Evolutionary conservation across 805 yeast species (phyloP).

Genomic region (Candida ortonii): DNA sequence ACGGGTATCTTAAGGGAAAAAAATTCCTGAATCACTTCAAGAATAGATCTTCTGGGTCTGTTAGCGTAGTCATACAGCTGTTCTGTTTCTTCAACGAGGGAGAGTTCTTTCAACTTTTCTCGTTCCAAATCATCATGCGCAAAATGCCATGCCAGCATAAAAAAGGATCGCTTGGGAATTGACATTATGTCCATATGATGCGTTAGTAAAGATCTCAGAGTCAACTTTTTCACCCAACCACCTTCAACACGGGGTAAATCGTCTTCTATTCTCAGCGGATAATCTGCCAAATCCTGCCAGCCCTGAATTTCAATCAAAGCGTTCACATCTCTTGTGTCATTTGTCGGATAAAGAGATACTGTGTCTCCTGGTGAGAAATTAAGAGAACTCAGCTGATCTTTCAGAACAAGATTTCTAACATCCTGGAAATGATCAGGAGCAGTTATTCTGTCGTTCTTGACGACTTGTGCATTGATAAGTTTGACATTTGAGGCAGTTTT

Average conservation of each 20-base stretch:
- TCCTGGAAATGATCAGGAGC: constrained; percentile 81
- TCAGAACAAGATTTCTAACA: constrained; percentile 61
- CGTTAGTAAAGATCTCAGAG: constrained; percentile 68
- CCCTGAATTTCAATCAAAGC: constrained; percentile 63
- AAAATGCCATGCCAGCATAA: constrained; percentile 71
- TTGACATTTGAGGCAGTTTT: not conserved
- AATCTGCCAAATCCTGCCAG: constrained; percentile 73
- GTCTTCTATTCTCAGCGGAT: constrained; percentile 41
- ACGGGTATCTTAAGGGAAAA: constrained; percentile 72
- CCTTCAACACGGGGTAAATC: constrained; percentile 46
- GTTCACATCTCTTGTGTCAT: constrained; percentile 62
- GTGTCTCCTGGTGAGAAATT: constrained; percentile 78
- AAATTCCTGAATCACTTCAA: constrained; percentile 84
- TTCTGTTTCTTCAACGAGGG: constrained; percentile 67
- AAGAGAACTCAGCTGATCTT: constrained; percentile 27
- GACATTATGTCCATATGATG: constrained; percentile 81
- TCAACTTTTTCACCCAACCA: constrained; percentile 58
- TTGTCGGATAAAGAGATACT: constrained; percentile 69
- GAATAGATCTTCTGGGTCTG: constrained; percentile 82
- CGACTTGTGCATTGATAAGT: constrained; percentile 43
- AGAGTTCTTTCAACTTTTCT: constrained; percentile 74
- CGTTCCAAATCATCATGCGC: constrained; percentile 69
- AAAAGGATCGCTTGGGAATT: constrained; percentile 83
- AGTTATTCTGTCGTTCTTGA: constrained; percentile 60
- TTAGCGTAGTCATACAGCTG: constrained; percentile 89